Base-by-base conservation (phyloP, 805 yeast species). In the Schwanniomyces occidentalis region DNA sequence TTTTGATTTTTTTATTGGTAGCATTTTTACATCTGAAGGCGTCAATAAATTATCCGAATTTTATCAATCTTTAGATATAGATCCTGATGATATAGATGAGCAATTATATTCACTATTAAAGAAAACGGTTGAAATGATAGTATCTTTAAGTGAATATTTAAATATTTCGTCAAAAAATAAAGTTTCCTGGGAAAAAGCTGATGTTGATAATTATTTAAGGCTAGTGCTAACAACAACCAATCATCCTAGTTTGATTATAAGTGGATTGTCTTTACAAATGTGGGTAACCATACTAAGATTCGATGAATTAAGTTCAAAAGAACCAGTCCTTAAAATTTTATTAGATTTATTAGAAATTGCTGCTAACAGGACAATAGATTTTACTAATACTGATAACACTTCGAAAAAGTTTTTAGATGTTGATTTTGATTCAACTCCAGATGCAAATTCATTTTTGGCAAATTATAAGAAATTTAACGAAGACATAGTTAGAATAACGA, bases 61-160 rank as follows among this genome's bases (percentile, higher is more conserved):
- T 19, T 90, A 82, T 56, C 59, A 63, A 17, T 70, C 76, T 23
- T 71, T 85, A 33, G 77, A 78, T 43, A 55, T 81, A 3, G 77
- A 78, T 41, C 78, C 86, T 0, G 80, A 82, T 40, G 86, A 81
- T 49, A 71, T 89, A 15, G 90, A 85, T 50, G 97, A 89, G 48
- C 76, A 75, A 37, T 71, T 77, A 22, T 93, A 93, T 56, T 81
- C 95, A 1, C 73, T 91, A 38, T 63, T 86, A 42, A 93, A 93
- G 56, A 91, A 91, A 61, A 74, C 91, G 10, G 96, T 90, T 4
- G 99, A 93, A 54, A 85, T 91, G 87, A 78, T 90, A 21, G 95
- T 93, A 16, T 84, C 89, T 0, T 64, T 88, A 33, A 84, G 93
- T 43, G 95, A 86, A 48, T 84, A 83, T 51, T 71, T 90, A 40